Conservation (phyloP, 345 rosid species). For the Moringa oleifera region DNA sequence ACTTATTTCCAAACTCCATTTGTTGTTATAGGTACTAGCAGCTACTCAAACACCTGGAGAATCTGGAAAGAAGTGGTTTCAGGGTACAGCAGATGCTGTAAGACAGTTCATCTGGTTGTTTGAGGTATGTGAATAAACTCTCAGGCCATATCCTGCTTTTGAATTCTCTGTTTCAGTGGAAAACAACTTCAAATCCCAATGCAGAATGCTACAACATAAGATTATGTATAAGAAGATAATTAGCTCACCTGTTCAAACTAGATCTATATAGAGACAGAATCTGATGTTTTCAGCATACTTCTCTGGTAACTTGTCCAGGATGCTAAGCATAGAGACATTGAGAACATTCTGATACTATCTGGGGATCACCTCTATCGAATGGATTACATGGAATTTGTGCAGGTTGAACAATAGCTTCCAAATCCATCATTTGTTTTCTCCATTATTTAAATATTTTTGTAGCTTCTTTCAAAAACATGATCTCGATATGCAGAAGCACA, state of each 20-base stretch:
- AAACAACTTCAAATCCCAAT: background rate
- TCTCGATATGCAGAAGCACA: constrained; percentile 52
- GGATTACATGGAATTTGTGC: constrained; percentile 88
- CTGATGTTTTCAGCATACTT: constrained; percentile 9
- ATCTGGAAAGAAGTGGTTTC: constrained; percentile 84
- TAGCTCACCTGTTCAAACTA: background rate
- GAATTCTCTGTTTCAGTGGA: background rate
- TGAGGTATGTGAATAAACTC: constrained; percentile 43
- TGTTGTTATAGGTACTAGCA: constrained; percentile 53
- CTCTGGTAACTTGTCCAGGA: constrained; percentile 41
- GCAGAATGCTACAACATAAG: constrained; percentile 2
- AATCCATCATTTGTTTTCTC: constrained; percentile 7
- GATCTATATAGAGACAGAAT: background rate
- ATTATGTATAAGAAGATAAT: background rate
- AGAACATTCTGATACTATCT: constrained; percentile 74
- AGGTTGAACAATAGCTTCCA: constrained; percentile 35
- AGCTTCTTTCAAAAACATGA: background rate
- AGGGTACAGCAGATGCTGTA: constrained; percentile 95
- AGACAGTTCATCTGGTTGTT: constrained; percentile 80
- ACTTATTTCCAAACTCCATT: background rate
- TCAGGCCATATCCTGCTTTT: background rate
- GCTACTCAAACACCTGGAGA: constrained; percentile 91
- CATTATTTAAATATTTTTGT: background rate
- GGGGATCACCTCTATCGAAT: constrained; percentile 92
- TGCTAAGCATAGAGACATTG: constrained; percentile 66